Evolutionary conservation across 2,329 filamentous ascomycete genomes (phyloP).

Genomic region (Leptographium galeiforme): DNA sequence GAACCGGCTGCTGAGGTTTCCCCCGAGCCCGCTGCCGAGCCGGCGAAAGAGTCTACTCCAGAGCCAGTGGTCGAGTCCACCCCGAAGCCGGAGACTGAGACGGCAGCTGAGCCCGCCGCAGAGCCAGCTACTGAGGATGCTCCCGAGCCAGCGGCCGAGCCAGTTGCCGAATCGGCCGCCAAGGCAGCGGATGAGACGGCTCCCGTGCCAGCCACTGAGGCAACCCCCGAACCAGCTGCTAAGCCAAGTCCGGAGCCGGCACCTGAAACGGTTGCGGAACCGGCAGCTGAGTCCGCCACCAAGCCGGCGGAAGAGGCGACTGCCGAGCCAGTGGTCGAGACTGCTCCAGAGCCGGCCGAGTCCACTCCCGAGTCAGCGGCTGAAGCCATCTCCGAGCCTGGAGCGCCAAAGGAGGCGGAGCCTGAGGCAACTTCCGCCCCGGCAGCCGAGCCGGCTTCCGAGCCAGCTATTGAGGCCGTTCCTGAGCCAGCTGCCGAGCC

Average conservation of each 20-base stretch:
- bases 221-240: background rate
- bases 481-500: conserved; percentile 1
- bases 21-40: background rate
- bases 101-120: conserved; percentile 5
- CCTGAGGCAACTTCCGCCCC: too few species aligned
- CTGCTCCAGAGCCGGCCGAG: background rate
- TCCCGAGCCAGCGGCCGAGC: conserved; percentile 1
- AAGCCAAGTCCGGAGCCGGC: conserved; percentile 7
- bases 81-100: background rate
- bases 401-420: too few species aligned
- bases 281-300: background rate
- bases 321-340: background rate
- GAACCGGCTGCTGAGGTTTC: background rate
- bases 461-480: too few species aligned
- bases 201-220: conserved; percentile 3
- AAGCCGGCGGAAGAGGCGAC: background rate
- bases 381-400: too few species aligned
- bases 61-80: background rate
- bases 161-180: background rate
- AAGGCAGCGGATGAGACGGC: background rate
- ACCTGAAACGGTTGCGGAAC: background rate
- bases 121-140: background rate
- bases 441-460: too few species aligned
- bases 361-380: background rate
- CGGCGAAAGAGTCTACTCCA: background rate